A percentile compares a stretch with the other conserved stretches of the same genome.
These are phyloP conservation scores for Candida peoriensis DNA, from an alignment of 805 yeast genomes.

Conservation along the genomic window DNA sequence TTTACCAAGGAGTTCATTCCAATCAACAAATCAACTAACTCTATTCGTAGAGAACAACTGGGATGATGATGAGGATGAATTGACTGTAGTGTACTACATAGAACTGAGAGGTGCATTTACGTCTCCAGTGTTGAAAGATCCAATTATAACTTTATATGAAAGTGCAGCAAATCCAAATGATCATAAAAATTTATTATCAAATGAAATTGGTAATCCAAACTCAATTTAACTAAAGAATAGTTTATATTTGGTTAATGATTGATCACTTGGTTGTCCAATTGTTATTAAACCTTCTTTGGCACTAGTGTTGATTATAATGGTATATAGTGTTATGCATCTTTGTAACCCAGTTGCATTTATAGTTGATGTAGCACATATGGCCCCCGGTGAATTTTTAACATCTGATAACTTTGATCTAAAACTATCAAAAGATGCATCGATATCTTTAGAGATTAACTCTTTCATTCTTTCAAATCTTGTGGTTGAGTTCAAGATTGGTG, in stretches of 20 bases:
- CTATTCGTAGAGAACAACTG: conserved; percentile 65
- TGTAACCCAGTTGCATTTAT: conserved; percentile 16
- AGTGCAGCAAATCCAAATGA: conserved; percentile 91
- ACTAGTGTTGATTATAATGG: conserved; percentile 13
- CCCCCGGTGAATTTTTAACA: conserved; percentile 11
- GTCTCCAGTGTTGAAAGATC: conserved; percentile 53
- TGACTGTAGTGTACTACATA: conserved; percentile 55
- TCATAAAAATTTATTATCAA: conserved; percentile 43
- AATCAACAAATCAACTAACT: conserved; percentile 63
- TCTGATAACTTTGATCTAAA: conserved; percentile 21
- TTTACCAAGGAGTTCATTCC: conserved; percentile 68
- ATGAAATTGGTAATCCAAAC: conserved; percentile 17
- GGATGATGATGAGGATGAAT: conserved; percentile 55
- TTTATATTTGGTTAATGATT: conserved; percentile 10
- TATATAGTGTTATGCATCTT: conserved; percentile 16
- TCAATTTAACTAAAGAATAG: conserved; percentile 11
- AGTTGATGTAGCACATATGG: conserved; percentile 18
- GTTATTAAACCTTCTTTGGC: conserved; percentile 14
- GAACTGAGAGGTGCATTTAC: conserved; percentile 73
- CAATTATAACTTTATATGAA: conserved; percentile 76
- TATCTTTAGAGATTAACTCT: conserved; percentile 12
- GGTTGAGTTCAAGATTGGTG: conserved; percentile 16
- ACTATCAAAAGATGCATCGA: conserved; percentile 13
- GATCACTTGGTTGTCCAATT: conserved; percentile 13
- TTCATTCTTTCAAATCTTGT: conserved; percentile 14